phyloP scores from a whole-genome alignment of 2,329 filamentous ascomycete species.

The Aureobasidium sp. region DNA sequence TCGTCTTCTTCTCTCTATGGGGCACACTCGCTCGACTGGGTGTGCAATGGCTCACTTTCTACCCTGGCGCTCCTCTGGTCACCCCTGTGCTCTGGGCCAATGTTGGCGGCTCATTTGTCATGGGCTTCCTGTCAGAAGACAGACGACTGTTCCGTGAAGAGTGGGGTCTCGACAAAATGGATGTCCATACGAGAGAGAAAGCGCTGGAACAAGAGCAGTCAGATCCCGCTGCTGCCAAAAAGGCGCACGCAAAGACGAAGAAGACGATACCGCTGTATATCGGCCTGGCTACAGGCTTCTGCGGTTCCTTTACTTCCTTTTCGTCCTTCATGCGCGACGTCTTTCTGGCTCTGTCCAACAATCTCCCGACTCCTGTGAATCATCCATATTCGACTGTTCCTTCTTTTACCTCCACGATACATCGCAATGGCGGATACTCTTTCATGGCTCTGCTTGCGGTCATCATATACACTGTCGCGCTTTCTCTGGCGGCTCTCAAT shows the following conservation, averaged over 20 bases:
- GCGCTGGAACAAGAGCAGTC: constrained; percentile 25
- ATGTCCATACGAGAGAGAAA: constrained; percentile 22
- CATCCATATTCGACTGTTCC: constrained; percentile 24
- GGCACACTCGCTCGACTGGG: constrained; percentile 79
- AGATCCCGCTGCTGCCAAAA: constrained; percentile 30
- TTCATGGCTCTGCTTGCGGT: constrained; percentile 74
- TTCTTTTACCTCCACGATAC: constrained; percentile 23
- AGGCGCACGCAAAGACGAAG: constrained; percentile 47
- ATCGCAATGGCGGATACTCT: constrained; percentile 65
- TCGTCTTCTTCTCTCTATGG: constrained; percentile 75
- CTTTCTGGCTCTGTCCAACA: constrained; percentile 72
- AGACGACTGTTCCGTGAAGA: constrained; percentile 62
- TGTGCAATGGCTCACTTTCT: constrained; percentile 67
- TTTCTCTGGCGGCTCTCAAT: constrained; percentile 61
- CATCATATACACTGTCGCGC: constrained; percentile 59
- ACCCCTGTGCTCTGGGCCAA: constrained; percentile 83
- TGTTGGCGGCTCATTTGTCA: constrained; percentile 66
- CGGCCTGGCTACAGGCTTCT: constrained; percentile 77
- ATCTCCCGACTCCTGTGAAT: constrained; percentile 48
- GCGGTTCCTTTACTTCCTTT: constrained; percentile 83
- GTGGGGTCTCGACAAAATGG: constrained; percentile 40
- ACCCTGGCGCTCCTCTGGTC: constrained; percentile 64
- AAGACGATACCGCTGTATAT: constrained; percentile 86
- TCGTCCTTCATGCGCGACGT: constrained; percentile 74
- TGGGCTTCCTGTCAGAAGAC: constrained; percentile 82